These are phyloP conservation scores for Bruguiera sexangula DNA, from an alignment of 345 rosid genomes.

Conservation along the genomic window DNA sequence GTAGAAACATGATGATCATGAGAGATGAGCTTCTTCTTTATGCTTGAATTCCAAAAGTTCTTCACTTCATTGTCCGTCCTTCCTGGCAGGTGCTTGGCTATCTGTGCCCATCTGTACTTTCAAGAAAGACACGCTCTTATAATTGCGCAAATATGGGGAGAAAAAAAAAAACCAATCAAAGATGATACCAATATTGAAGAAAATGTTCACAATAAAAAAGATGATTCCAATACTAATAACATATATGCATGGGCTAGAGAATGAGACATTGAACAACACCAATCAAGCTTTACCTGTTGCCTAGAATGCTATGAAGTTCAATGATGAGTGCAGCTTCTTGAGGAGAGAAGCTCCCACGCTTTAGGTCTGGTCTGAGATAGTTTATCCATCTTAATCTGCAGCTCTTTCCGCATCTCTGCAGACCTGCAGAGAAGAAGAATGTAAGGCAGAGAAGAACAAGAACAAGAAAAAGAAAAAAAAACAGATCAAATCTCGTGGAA, in stretches of 20 bases:
- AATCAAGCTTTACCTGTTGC: conserved; percentile 58
- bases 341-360: conserved; percentile 94
- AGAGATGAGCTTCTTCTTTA: conserved; percentile 31
- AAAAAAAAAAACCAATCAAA: neutral
- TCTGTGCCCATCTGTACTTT: conserved; percentile 30
- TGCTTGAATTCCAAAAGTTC: conserved; percentile 37
- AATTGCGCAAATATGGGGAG: neutral
- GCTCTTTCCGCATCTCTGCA: conserved; percentile 96
- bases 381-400: conserved; percentile 98
- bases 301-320: conserved; percentile 89
- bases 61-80: conserved; percentile 37
- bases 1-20: conserved; percentile 31
- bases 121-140: neutral
- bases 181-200: too few species aligned
- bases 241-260: too few species aligned
- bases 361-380: conserved; percentile 86
- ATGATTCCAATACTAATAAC: too few species aligned
- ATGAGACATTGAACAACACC: neutral
- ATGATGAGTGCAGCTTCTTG: conserved; percentile 92
- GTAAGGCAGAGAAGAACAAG: neutral
- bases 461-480: neutral
- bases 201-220: too few species aligned
- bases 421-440: conserved; percentile 42
- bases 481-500: neutral
- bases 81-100: conserved; percentile 33